A percentile compares a stretch with the other conserved stretches of the same genome.
Conservation (phyloP, 2,329 filamentous ascomycete species). For the Xylariales sp. region DNA sequence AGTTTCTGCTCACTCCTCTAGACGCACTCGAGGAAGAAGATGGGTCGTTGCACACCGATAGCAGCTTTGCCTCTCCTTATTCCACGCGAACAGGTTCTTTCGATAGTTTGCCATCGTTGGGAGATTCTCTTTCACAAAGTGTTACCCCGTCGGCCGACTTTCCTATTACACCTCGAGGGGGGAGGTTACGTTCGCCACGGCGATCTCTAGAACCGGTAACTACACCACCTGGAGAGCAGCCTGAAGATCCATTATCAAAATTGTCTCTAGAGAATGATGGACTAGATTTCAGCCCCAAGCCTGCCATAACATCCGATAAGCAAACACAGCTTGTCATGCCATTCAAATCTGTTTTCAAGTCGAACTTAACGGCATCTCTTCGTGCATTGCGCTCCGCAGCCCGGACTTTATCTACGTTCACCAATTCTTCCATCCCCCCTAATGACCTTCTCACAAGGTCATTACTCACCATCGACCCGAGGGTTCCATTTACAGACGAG, state of each 20-base stretch:
- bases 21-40: conserved; percentile 67
- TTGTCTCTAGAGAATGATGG: conserved; percentile 54
- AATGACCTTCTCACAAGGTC: conserved; percentile 76
- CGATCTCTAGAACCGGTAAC: conserved; percentile 66
- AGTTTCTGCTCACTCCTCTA: conserved; percentile 69
- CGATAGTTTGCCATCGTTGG: conserved; percentile 71
- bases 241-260: conserved; percentile 62
- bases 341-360: conserved; percentile 71
- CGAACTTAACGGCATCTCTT: conserved; percentile 74
- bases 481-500: conserved; percentile 75
- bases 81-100: conserved; percentile 68
- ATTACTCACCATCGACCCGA: conserved; percentile 74
- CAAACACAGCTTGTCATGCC: conserved; percentile 55
- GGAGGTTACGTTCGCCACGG: conserved; percentile 56
- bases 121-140: conserved; percentile 65
- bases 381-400: conserved; percentile 73
- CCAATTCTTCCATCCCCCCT: conserved; percentile 71
- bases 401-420: conserved; percentile 71
- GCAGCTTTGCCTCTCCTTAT: conserved; percentile 62
- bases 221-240: conserved; percentile 63
- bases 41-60: conserved; percentile 59
- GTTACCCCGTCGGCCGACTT: conserved; percentile 61
- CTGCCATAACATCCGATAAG: conserved; percentile 46
- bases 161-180: conserved; percentile 58
- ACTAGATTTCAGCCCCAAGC: conserved; percentile 58